Evolutionary conservation across 495 filamentous ascomycete species (phyloP).

Genomic region (Lasiosphaeria miniovina): DNA sequence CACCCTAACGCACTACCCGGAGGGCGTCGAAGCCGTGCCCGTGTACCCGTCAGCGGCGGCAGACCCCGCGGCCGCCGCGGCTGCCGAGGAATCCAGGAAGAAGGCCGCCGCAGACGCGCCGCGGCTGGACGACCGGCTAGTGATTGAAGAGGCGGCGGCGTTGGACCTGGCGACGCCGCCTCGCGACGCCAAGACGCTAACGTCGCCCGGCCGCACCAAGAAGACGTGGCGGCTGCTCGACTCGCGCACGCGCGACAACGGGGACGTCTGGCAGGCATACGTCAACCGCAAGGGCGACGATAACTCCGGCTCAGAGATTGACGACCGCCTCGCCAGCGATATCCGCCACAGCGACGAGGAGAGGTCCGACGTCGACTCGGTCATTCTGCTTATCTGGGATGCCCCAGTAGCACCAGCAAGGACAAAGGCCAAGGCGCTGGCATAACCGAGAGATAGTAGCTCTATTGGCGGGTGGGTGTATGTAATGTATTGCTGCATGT

Average conservation of each 20-base stretch:
- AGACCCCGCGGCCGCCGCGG: not conserved
- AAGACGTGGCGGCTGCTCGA: constrained; percentile 36
- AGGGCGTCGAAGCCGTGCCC: constrained; percentile 26
- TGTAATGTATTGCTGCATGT: no score
- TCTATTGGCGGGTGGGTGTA: no score
- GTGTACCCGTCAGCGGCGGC: not conserved
- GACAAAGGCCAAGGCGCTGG: not conserved
- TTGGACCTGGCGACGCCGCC: not conserved
- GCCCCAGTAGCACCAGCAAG: not conserved
- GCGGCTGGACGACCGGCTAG: constrained; percentile 17
- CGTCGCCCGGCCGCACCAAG: constrained; percentile 29
- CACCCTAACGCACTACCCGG: constrained; percentile 52
- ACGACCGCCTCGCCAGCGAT: constrained; percentile 26
- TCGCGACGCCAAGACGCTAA: constrained; percentile 17
- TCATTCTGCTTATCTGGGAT: constrained; percentile 34
- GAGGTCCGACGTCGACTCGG: constrained; percentile 27
- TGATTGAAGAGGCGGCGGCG: constrained; percentile 18
- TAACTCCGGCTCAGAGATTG: constrained; percentile 29
- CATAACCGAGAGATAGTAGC: no score
- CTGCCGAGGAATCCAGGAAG: not conserved
- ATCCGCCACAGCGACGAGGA: constrained; percentile 28
- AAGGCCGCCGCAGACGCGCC: constrained; percentile 3
- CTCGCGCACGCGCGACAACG: constrained; percentile 23
- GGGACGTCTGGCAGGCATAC: constrained; percentile 41
- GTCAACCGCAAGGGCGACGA: constrained; percentile 28